Base-by-base conservation (phyloP, 1,139 yeast genomes). In the Geotrichum bryndzae region DNA sequence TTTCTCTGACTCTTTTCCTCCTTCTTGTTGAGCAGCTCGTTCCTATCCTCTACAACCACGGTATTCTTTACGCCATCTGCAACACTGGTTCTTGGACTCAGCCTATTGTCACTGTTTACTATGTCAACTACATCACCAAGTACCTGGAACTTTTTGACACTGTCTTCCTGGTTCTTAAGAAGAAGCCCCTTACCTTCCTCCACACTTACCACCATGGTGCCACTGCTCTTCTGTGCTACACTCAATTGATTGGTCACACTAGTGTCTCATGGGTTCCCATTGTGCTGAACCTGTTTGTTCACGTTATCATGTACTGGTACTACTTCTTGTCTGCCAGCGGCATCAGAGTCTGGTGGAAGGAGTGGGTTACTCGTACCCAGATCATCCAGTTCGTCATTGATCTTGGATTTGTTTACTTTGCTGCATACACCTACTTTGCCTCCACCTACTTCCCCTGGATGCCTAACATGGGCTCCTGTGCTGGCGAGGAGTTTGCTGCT, bases 131-230 rank as follows among this genome's bases (percentile, higher is more conserved):
- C 70, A 67, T 77, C 67, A 74, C 79, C 69, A 77, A 77, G 74
- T 76, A 66, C 70, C 73, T 88, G 70, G 99, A 94, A 79, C 85
- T 94, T 72, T 74, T 92, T 64, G 99, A 94, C 77, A 94, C 99
- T 31, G 86, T 91, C 38, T 94, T 94, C 79, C 82, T 94, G 72
- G 96, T 94, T 65, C 82, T 94, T 74, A 90, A 91, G 78, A 88
- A 90, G 82, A 94, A 94, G 81, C 92, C 91, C 76, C 66, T 78
- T 67, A 78, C 94, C 68, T 92, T 92, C 73, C 81, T 94, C 76
- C 99, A 94, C 80, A 90, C 96, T 64, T 94, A 91, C 79, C 99
- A 94, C 77, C 99, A 94, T 73, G 99, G 99, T 65, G 98, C 98
- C 67, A 94, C 99, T 63, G 99, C 98, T 15, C 80, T 94, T 72